Evolutionary conservation across 2,329 filamentous ascomycete species (phyloP).

Genomic region (Tolypocladium cylindrosporum): DNA sequence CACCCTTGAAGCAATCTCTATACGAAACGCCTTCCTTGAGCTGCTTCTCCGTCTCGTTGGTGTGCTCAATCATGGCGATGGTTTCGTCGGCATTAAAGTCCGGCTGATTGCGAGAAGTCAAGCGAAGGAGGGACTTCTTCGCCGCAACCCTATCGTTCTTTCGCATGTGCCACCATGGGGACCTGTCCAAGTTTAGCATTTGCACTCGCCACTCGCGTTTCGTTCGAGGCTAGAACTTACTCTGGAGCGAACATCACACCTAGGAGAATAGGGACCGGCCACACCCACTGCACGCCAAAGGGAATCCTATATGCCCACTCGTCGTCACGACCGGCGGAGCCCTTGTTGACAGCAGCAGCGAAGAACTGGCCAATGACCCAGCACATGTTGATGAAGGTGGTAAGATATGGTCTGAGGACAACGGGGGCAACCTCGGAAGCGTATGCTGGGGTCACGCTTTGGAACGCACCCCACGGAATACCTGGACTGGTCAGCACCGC

Average conservation of each 20-base stretch:
- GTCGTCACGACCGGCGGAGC: slow-evolving; percentile 25
- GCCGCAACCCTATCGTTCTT: slow-evolving; percentile 30
- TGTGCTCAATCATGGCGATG: slow-evolving; percentile 44
- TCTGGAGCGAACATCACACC: slow-evolving; percentile 37
- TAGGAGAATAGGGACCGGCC: slow-evolving; percentile 35
- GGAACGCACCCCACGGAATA: slow-evolving; percentile 43
- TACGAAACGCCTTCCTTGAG: slow-evolving; percentile 33
- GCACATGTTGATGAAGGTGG: slow-evolving; percentile 46
- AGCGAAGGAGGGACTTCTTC: slow-evolving; percentile 27
- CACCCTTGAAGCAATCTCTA: slow-evolving; percentile 40
- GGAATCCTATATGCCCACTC: slow-evolving; percentile 41
- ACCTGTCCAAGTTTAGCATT: slow-evolving; percentile 12
- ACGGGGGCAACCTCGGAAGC: slow-evolving; percentile 41
- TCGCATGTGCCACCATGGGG: slow-evolving; percentile 41
- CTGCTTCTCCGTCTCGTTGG: slow-evolving; percentile 37
- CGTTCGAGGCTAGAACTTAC: slow-evolving; percentile 11
- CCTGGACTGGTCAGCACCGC: slow-evolving; percentile 17
- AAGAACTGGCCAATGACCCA: slow-evolving; percentile 48
- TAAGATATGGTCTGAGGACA: slow-evolving; percentile 40
- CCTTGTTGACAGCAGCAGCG: slow-evolving; percentile 34
- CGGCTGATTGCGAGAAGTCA: slow-evolving; percentile 27
- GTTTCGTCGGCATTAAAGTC: slow-evolving; percentile 34
- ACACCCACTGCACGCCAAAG: slow-evolving; percentile 43
- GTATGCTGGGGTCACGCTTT: slow-evolving; percentile 41
- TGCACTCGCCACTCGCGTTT: not conserved